A percentile compares a stretch with the other conserved stretches of the same genome.
Evolutionary conservation across 2,329 filamentous ascomycete species (phyloP).

Genomic region (Arthrocladium fulminans): DNA sequence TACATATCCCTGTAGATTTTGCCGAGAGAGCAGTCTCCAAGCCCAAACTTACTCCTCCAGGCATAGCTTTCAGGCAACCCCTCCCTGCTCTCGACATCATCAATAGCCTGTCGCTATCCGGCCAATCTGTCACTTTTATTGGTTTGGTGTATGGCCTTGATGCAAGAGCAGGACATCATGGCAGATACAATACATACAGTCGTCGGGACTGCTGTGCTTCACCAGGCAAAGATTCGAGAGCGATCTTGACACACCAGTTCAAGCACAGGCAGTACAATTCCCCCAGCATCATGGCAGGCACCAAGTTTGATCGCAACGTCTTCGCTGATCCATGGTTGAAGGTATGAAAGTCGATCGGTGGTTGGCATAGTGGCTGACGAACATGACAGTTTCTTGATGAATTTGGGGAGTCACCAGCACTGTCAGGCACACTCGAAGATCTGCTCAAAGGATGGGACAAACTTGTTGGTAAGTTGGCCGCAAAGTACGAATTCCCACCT

Average conservation of each 20-base stretch:
- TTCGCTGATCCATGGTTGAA: slow-evolving; percentile 3
- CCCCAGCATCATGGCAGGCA: neutral
- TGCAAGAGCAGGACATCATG: too few relatives aligned
- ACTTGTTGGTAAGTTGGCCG: neutral
- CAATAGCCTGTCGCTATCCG: neutral
- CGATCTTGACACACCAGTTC: too few relatives aligned
- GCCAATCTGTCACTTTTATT: too few relatives aligned
- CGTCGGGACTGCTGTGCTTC: too few relatives aligned
- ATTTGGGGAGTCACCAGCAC: slow-evolving; percentile 1
- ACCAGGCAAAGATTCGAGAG: too few relatives aligned
- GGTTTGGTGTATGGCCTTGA: too few relatives aligned
- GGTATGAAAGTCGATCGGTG: neutral
- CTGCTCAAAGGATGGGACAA: slow-evolving; percentile 2
- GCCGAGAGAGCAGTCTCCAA: too few relatives aligned
- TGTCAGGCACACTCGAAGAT: slow-evolving; percentile 1
- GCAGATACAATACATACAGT: neutral
- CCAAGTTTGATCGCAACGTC: neutral
- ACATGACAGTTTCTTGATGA: slow-evolving; percentile 6
- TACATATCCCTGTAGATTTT: neutral
- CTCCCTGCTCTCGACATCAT: neutral
- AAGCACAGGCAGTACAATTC: neutral
- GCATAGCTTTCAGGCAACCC: too few relatives aligned
- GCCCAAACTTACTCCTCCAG: too few relatives aligned
- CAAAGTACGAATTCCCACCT: slow-evolving; percentile 7
- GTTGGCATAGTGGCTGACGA: neutral